These are phyloP conservation scores for Cyphellophora attinorum DNA, from an alignment of 2,329 filamentous ascomycete species.

Conservation along the genomic window DNA sequence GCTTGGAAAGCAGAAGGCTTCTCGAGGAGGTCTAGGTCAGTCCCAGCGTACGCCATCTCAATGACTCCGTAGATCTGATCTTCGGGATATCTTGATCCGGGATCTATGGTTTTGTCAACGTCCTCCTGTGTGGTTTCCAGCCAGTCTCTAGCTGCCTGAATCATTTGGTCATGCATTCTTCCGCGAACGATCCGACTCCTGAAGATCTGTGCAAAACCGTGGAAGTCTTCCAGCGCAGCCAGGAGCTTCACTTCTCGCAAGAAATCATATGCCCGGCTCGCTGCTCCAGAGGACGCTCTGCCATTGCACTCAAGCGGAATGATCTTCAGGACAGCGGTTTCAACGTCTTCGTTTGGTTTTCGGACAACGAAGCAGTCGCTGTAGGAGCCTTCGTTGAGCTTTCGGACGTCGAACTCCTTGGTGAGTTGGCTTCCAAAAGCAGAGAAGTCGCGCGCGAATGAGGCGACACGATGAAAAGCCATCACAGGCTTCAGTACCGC, in stretches of 20 bases:
- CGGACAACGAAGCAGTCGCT: slow-evolving; percentile 55
- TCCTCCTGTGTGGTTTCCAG: neutral
- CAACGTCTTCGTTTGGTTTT: slow-evolving; percentile 23
- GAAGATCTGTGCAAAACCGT: slow-evolving; percentile 54
- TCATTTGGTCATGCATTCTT: slow-evolving; percentile 42
- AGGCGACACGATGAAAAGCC: slow-evolving; percentile 1
- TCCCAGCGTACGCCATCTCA: slow-evolving; percentile 58
- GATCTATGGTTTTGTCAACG: slow-evolving; percentile 37
- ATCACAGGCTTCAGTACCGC: slow-evolving; percentile 1
- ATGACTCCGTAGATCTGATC: slow-evolving; percentile 54
- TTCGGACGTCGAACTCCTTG: slow-evolving; percentile 40
- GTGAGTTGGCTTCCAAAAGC: slow-evolving; percentile 14
- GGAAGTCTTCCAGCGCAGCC: slow-evolving; percentile 48
- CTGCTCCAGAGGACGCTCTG: neutral
- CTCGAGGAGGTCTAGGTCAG: slow-evolving; percentile 41
- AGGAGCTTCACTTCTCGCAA: slow-evolving; percentile 40
- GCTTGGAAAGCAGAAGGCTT: slow-evolving; percentile 36
- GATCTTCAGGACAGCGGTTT: slow-evolving; percentile 34
- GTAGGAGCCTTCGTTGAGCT: slow-evolving; percentile 58
- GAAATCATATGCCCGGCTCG: slow-evolving; percentile 11
- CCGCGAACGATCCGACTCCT: slow-evolving; percentile 50
- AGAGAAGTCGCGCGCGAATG: slow-evolving; percentile 12
- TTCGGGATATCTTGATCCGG: slow-evolving; percentile 39
- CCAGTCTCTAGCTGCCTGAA: slow-evolving; percentile 23
- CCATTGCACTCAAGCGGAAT: slow-evolving; percentile 28